Evolutionary conservation across 2,329 filamentous ascomycete genomes (phyloP).

Genomic region (Huntiella moniliformis): DNA sequence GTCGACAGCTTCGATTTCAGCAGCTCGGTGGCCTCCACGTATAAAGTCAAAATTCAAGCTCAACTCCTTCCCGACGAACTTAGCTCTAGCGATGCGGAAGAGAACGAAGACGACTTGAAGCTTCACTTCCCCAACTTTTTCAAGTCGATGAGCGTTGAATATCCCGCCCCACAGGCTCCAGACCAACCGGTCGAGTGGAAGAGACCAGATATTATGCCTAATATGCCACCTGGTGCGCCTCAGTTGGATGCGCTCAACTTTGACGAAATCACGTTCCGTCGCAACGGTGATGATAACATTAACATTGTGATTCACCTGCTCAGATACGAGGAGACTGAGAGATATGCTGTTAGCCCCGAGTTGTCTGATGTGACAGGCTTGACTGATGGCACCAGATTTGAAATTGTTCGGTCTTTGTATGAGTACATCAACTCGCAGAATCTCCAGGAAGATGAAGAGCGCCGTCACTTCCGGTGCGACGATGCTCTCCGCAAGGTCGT

Average conservation of each 20-base stretch:
- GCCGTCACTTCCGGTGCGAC: slow-evolving; percentile 80
- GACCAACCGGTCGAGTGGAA: slow-evolving; percentile 65
- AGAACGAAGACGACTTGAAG: slow-evolving; percentile 18
- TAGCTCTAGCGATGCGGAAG: slow-evolving; percentile 15
- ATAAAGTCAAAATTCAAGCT: slow-evolving; percentile 82
- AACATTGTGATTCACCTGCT: slow-evolving; percentile 79
- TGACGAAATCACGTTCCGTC: slow-evolving; percentile 79
- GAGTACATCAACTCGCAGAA: slow-evolving; percentile 78
- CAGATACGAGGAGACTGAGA: slow-evolving; percentile 69
- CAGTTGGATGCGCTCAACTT: slow-evolving; percentile 55
- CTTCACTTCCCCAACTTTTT: slow-evolving; percentile 57
- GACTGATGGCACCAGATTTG: slow-evolving; percentile 68
- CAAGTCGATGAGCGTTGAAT: slow-evolving; percentile 57
- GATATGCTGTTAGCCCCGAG: slow-evolving; percentile 59
- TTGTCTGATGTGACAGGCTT: slow-evolving; percentile 74
- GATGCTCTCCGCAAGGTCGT: slow-evolving; percentile 63
- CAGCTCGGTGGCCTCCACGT: slow-evolving; percentile 58
- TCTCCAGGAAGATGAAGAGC: slow-evolving; percentile 87
- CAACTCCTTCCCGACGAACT: slow-evolving; percentile 52
- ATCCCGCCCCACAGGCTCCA: slow-evolving; percentile 41
- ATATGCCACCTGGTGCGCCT: slow-evolving; percentile 28
- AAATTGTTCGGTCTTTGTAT: slow-evolving; percentile 82
- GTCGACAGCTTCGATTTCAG: slow-evolving; percentile 68
- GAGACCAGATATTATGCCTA: slow-evolving; percentile 46
- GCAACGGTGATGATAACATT: slow-evolving; percentile 77